Evolutionary conservation across 441 rosid species (phyloP), one percentile per base, ranked within the genome.

Genomic region (Heliophila coronopifolia): DNA sequence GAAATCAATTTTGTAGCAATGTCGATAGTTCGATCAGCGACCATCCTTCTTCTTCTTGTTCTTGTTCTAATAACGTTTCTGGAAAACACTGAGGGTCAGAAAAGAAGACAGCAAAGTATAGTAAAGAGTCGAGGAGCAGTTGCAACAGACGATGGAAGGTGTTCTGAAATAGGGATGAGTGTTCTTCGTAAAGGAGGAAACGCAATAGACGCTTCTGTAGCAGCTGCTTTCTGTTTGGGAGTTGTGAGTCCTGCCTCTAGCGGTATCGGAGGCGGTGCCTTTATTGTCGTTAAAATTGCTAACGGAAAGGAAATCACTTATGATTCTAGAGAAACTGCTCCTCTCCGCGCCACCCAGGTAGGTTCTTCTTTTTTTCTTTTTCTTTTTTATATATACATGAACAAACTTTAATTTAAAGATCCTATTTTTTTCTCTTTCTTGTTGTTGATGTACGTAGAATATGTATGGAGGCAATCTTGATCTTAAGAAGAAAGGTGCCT

Each of bases 261-360:
- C 24, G 89, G 89, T 47, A 67, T 76, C n/a, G 83, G 84, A 1
- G 84, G 89, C 9, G 89, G 89, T 57, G 74, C 75, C 24, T 81
- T 81, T 43, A 70, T 74, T 71, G 22, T 81, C 2, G 32, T 76
- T 25, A 66, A 74, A 28, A 25, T 51, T 5, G 68, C 68, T 22
- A 54, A 36, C 45, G 79, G 78, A 11, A 54, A 58, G 11, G 31
- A 61, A 1, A 46, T 64, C 3, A 72, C 79, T 14, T 62, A 68
- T 55, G 80, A 78, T 60, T 74, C 78, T 71, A 74, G 83, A 67
- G 85, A 81, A 75, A 74, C 70, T 7, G 85, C 89, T 28, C 83
- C 83, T 8, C 35, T 59, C 20, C 13, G 9, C 8, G 85, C 85
- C 42, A 66, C 81, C n/a, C n/a, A n/a, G n/a, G n/a, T n/a, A n/a